A percentile compares a stretch with the other conserved stretches of the same genome.
Conservation (phyloP, 106 monocot genomes). For the Narthecium ossifragum region DNA sequence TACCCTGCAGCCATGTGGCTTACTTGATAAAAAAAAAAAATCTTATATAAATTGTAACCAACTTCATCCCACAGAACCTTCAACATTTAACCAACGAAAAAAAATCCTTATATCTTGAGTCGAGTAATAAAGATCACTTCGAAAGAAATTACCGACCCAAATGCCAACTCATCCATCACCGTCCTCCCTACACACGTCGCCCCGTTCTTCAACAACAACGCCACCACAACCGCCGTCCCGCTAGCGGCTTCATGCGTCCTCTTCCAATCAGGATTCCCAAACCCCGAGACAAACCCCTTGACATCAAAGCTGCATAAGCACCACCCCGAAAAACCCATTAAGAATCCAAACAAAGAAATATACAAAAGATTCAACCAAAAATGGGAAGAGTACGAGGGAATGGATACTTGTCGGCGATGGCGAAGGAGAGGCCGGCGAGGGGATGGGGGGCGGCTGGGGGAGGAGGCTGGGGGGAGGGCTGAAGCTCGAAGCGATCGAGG, state of each 20-base stretch:
- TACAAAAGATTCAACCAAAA: not conserved
- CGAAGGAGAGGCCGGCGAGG: slow-evolving; percentile 78
- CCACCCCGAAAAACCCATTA: not conserved
- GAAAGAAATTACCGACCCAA: slow-evolving; percentile 47
- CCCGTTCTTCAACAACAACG: slow-evolving; percentile 65
- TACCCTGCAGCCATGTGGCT: no score
- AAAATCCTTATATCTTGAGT: no score
- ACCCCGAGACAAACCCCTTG: slow-evolving; percentile 71
- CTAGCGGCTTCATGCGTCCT: slow-evolving; percentile 63
- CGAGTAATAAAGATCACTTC: no score
- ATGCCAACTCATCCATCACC: slow-evolving; percentile 85
- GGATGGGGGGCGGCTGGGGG: slow-evolving; percentile 75
- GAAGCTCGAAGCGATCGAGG: slow-evolving; percentile 72
- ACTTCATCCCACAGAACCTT: no score
- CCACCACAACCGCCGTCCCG: slow-evolving; percentile 46
- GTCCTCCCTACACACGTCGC: slow-evolving; percentile 79
- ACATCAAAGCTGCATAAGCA: slow-evolving; percentile 66
- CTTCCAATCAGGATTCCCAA: slow-evolving; percentile 90
- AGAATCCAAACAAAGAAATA: slow-evolving; percentile 8
- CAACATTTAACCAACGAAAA: no score
- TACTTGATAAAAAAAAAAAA: no score
- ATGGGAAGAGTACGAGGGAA: not conserved
- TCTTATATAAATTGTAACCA: no score
- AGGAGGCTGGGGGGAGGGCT: slow-evolving; percentile 66
- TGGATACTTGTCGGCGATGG: slow-evolving; percentile 76